Base-by-base conservation (phyloP, 768 basidiomycete species). In the Polyporus arcularius region DNA sequence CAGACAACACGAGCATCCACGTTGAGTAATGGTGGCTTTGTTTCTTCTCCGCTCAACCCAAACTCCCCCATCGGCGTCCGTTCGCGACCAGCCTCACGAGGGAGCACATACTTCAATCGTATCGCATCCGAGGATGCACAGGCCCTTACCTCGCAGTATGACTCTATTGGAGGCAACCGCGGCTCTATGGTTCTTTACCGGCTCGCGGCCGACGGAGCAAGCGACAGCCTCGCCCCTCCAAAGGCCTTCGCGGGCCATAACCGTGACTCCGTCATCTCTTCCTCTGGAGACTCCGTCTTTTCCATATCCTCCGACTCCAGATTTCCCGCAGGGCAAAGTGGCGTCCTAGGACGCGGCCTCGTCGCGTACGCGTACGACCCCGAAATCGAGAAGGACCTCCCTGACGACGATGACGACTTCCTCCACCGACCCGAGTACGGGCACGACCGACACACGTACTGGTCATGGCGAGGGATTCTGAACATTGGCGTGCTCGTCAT, bases 361-460 rank as follows among this genome's bases (percentile, higher is more conserved):
- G 75, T 90, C 0, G 82, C 90, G 1, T 92, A 90, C 67, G 87
- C 79, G 12, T 90, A 88, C 68, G 88, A 90, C 67, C 90, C 89
- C 0, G 76, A 75, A 4, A 40, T 76, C 16, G 89, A 90, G 67
- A 72, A 79, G 60, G 79, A 68, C 48, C 68, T 80, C n/a, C 81
- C 78, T 0, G 75, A 77, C 1, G 89, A 90, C 69, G 87, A 88
- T 15, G 93, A 94, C 67, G 94, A 95, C 68, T 70, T 82, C 21
- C 72, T 95, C 39, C 90, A 95, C 68, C 86, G 89, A 60, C 85
- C 80, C 3, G 76, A 77, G 12, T 70, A 72, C 11, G 68, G 78
- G 31, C 72, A 66, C 15, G 55, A 69, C 8, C 60, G 69, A 50
- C 64, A 72, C 48, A 52, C 81, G 78, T 79, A 69, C 79, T 60